Conservation (phyloP, 257 asterid genomes). For the Eustoma russellianum region DNA sequence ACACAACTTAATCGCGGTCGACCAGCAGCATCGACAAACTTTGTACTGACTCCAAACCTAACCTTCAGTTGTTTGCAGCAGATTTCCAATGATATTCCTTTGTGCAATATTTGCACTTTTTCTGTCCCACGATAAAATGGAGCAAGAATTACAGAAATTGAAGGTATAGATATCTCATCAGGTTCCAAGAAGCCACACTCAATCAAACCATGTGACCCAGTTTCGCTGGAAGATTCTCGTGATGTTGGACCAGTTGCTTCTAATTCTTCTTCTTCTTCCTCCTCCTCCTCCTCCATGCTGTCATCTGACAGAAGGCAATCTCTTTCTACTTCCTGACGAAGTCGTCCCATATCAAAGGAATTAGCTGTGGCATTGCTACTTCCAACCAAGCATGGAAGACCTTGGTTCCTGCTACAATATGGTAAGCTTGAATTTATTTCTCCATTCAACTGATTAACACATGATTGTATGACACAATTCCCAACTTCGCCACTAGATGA, state of each 20-base stretch:
- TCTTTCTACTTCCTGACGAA: constrained; percentile 27
- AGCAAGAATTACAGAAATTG: constrained; percentile 39
- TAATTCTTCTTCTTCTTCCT: constrained; percentile 28
- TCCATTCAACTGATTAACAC: constrained; percentile 13
- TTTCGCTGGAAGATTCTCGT: constrained; percentile 26
- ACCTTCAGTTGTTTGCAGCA: constrained; percentile 48
- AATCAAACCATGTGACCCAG: constrained; percentile 15
- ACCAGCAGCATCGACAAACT: constrained; percentile 56
- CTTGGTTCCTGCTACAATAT: constrained; percentile 1
- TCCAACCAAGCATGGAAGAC: constrained; percentile 1
- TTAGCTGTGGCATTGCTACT: constrained; percentile 13
- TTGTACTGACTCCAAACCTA: constrained; percentile 68
- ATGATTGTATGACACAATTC: constrained; percentile 18
- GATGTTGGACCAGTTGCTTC: constrained; percentile 18
- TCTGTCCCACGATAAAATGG: constrained; percentile 56
- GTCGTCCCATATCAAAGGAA: constrained; percentile 34
- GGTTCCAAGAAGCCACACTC: constrained; percentile 47
- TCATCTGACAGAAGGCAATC: constrained; percentile 31
- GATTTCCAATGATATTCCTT: constrained; percentile 42
- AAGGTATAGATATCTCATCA: constrained; percentile 43
- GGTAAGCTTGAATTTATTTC: constrained; percentile 32
- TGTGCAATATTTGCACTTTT: constrained; percentile 48
- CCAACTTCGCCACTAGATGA: constrained; percentile 36
- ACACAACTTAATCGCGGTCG: constrained; percentile 66
- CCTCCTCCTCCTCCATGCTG: constrained; percentile 56